Evolutionary conservation across 2,329 filamentous ascomycete species (phyloP), one percentile per base, ranked within the genome.

Genomic region (Colletotrichum sp.): DNA sequence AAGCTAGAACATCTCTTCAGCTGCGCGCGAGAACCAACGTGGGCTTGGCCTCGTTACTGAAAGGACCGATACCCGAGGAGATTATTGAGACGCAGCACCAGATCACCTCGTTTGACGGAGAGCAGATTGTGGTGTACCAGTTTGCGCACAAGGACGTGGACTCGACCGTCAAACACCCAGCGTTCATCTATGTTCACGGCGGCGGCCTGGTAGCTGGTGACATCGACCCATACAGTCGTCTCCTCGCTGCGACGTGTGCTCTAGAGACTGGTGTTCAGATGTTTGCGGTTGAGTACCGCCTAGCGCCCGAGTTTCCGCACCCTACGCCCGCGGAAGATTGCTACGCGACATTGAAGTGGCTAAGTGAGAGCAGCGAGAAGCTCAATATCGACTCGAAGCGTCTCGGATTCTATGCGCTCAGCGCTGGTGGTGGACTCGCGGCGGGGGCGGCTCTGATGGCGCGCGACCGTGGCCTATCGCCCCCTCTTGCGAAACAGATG

Each of bases 181-280:
- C 81, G 2, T 78, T 85, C n/a, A 63, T 84, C n/a, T 82, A 85
- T 72, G 72, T 83, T 47, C 86, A 87, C 71, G 85, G 84, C n/a
- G 86, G 86, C 18, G 86, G 85, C 24, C 82, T 84, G 61, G 79
- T 86, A 16, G 73, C 77, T 2, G 79, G 83, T 3, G 76, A 73
- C 13, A 77, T 82, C 21, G 77, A 81, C 4, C 55, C 80, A 3
- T 79, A 77, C 55, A 71, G 63, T 55, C 55, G 72, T 3, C 72
- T 69, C 8, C 43, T 72, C 4, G 62, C 62, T 15, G 72, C 72
- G 5, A 43, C 13, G 6, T 58, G 61, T 34, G 77, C 76, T 2
- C 58, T 72, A 2, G 24, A 78, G 5, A 78, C 81, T 5, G 80
- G 82, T 1, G 79, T 86, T 5, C 80, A 80, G 7, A 77, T 85